Conservation (phyloP, 2,329 filamentous ascomycete species). For the Xylariaceae sp. region DNA sequence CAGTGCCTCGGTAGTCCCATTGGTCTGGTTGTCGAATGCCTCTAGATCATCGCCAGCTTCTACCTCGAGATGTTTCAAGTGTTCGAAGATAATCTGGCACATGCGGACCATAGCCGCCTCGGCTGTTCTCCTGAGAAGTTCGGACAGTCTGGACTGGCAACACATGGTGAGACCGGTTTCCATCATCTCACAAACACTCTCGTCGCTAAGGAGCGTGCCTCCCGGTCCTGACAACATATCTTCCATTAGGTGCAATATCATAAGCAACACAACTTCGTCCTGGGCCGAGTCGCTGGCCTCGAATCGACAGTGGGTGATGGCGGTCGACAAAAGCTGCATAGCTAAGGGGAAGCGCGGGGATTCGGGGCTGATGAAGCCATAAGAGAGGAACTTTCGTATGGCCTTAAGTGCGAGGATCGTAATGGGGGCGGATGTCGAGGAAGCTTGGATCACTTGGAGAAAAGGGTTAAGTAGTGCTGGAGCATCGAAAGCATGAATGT, state of each 20-base stretch:
- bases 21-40: constrained; percentile 61
- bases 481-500: constrained; percentile 85
- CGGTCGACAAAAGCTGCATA: constrained; percentile 91
- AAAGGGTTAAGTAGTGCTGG: constrained; percentile 88
- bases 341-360: constrained; percentile 86
- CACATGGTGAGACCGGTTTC: constrained; percentile 95
- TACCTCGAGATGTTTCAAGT: constrained; percentile 80
- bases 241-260: constrained; percentile 97
- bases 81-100: constrained; percentile 97
- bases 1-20: constrained; percentile 67
- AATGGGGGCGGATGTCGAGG: constrained; percentile 91
- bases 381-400: constrained; percentile 93
- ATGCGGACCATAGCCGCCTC: constrained; percentile 98
- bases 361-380: constrained; percentile 79
- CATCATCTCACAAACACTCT: constrained; percentile 99
- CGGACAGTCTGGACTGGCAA: constrained; percentile 86
- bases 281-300: constrained; percentile 93
- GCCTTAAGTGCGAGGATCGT: constrained; percentile 91
- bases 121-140: constrained; percentile 82
- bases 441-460: constrained; percentile 92
- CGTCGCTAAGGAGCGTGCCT: constrained; percentile 89
- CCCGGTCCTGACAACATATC: constrained; percentile 94
- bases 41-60: constrained; percentile 66
- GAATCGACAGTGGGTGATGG: constrained; percentile 96
- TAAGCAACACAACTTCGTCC: constrained; percentile 89